Evolutionary conservation across 345 rosid genomes (phyloP).

Genomic region (Gossypium longicalyx): DNA sequence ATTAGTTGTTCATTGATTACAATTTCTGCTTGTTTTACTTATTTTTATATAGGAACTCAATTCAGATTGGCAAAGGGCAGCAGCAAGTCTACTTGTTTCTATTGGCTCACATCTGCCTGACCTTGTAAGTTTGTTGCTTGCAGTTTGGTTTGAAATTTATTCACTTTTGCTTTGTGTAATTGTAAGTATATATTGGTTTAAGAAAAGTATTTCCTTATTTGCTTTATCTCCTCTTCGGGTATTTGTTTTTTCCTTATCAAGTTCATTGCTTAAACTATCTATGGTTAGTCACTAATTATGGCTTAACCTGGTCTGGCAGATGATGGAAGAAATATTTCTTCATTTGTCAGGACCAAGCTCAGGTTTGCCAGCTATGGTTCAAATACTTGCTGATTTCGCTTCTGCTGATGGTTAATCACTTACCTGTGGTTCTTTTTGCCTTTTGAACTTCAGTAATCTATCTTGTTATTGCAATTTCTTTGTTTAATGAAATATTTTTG

Average conservation of each 20-base stretch:
- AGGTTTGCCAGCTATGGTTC: slow-evolving; percentile 91
- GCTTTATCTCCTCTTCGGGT: neutral
- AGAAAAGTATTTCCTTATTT: neutral
- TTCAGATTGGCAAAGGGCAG: slow-evolving; percentile 95
- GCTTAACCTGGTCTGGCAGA: slow-evolving; percentile 43
- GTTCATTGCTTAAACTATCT: slow-evolving; percentile 14
- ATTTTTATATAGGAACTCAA: slow-evolving; percentile 58
- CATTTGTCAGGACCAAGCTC: slow-evolving; percentile 69
- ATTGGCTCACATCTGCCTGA: slow-evolving; percentile 95
- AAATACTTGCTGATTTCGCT: slow-evolving; percentile 94
- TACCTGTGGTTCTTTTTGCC: slow-evolving; percentile 21
- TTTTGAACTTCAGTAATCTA: slow-evolving; percentile 6
- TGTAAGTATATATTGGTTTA: neutral
- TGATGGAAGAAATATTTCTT: slow-evolving; percentile 94
- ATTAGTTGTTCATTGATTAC: slow-evolving; percentile 6
- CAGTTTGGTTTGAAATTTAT: neutral
- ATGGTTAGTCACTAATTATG: slow-evolving; percentile 12
- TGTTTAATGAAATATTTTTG: slow-evolving; percentile 33
- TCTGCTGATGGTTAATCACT: slow-evolving; percentile 78
- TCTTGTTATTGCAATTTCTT: slow-evolving; percentile 16
- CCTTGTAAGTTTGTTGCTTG: slow-evolving; percentile 55
- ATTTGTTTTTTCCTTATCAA: neutral
- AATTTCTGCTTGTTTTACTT: slow-evolving; percentile 11
- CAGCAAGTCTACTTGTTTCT: slow-evolving; percentile 77
- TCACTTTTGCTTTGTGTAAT: neutral